Percentiles rank a stretch among this genome's conserved stretches.
These are phyloP conservation scores for Mucor irregularis DNA, from an alignment of 371 early-diverging fungal species.

Conservation along the genomic window DNA sequence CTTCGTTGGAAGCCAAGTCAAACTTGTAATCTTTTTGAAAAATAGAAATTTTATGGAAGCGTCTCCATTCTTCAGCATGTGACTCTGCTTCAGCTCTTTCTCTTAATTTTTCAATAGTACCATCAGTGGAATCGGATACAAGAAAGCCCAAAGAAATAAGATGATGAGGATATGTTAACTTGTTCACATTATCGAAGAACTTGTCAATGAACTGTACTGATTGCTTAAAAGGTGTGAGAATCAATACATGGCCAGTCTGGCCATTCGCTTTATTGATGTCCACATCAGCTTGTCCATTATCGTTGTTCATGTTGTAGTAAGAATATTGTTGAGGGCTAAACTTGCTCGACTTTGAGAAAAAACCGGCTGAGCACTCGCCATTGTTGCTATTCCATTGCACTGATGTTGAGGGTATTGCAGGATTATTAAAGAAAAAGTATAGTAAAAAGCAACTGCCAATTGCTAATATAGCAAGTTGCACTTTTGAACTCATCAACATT, in stretches of 20 bases:
- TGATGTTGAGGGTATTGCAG: not conserved
- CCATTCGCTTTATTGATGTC: not conserved
- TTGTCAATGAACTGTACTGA: constrained; percentile 58
- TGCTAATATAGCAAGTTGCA: constrained; percentile 20
- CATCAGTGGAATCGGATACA: constrained; percentile 53
- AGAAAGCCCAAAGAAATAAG: constrained; percentile 69
- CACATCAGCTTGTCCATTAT: not conserved
- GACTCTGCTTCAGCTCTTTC: constrained; percentile 22
- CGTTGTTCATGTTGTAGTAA: constrained; percentile 20
- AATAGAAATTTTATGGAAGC: constrained; percentile 55
- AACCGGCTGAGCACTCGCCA: too few relatives aligned
- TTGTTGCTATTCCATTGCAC: not conserved
- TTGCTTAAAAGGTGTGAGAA: constrained; percentile 70
- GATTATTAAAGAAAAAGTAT: constrained; percentile 21
- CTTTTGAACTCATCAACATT: constrained; percentile 28
- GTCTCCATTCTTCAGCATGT: constrained; percentile 26
- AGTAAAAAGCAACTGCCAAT: constrained; percentile 23
- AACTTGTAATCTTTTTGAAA: constrained; percentile 60
- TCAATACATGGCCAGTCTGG: constrained; percentile 40
- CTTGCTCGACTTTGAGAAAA: too few relatives aligned
- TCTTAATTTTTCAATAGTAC: constrained; percentile 42
- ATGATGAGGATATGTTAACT: constrained; percentile 62
- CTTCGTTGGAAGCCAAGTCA: constrained; percentile 47
- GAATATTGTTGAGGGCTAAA: too few relatives aligned
- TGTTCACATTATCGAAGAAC: constrained; percentile 60